Conservation (phyloP, 164 flowering plant species). For the Santalum album region DNA sequence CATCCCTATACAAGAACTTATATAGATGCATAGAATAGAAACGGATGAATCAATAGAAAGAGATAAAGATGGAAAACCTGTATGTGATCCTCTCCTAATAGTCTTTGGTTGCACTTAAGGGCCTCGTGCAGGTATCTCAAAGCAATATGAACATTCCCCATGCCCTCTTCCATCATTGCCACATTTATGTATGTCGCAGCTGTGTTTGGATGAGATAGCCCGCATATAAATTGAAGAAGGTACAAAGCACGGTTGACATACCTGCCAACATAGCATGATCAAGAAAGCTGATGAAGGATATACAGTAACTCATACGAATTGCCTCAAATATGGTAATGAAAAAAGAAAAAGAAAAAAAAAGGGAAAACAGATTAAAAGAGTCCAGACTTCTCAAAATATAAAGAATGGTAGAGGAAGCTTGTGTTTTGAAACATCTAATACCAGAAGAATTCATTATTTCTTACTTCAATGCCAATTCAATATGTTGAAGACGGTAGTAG, state of each 20-base stretch:
- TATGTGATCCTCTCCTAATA: constrained; percentile 82
- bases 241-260: constrained; percentile 84
- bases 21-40: not conserved
- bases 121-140: constrained; percentile 94
- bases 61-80: constrained; percentile 46
- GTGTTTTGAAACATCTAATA: too few species aligned
- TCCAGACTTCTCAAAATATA: too few species aligned
- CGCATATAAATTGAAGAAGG: constrained; percentile 84
- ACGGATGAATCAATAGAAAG: constrained; percentile 14
- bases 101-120: constrained; percentile 74
- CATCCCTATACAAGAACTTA: too few species aligned
- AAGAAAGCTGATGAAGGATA: not conserved
- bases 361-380: too few species aligned
- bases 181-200: constrained; percentile 93
- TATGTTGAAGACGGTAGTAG: constrained; percentile 84
- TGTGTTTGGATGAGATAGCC: constrained; percentile 85
- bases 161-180: constrained; percentile 98
- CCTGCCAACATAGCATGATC: constrained; percentile 28
- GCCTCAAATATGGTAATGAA: not conserved
- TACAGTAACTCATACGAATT: not conserved
- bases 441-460: constrained; percentile 12
- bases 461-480: constrained; percentile 85
- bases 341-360: too few species aligned
- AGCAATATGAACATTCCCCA: constrained; percentile 88
- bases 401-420: too few species aligned